Evolutionary conservation across 495 filamentous ascomycete genomes (phyloP).

Genomic region (Hypomontagnella submonticulosa): DNA sequence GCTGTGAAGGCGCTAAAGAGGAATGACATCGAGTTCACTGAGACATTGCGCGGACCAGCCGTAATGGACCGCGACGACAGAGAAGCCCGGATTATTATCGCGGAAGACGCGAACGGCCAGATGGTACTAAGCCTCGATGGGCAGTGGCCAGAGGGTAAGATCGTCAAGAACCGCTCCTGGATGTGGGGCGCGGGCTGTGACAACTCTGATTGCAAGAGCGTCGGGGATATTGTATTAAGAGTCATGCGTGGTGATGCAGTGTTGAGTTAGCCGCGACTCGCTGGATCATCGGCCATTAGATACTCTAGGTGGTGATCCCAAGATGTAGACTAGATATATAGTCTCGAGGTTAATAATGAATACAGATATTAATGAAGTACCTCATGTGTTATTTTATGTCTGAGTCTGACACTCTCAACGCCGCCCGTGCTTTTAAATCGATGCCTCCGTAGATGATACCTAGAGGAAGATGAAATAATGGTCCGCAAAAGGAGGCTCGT

Average conservation of each 20-base stretch:
- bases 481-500: too few relatives aligned
- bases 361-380: too few relatives aligned
- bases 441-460: too few relatives aligned
- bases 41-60: conserved; percentile 27
- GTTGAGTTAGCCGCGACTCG: not conserved
- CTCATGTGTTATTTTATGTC: too few relatives aligned
- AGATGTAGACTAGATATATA: too few relatives aligned
- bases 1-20: conserved; percentile 18
- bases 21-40: conserved; percentile 33
- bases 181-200: conserved; percentile 24
- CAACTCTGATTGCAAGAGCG: conserved; percentile 1
- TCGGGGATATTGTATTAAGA: conserved; percentile 1
- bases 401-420: too few relatives aligned
- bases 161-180: conserved; percentile 6
- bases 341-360: too few relatives aligned
- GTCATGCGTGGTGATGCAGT: conserved; percentile 14
- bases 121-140: conserved; percentile 36
- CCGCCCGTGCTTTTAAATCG: too few relatives aligned
- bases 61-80: conserved; percentile 24
- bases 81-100: conserved; percentile 26
- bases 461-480: too few relatives aligned
- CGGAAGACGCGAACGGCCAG: conserved; percentile 16
- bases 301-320: too few relatives aligned
- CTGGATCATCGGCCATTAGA: too few relatives aligned
- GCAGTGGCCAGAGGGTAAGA: conserved; percentile 9